Base-by-base conservation (phyloP, 2,329 filamentous ascomycete species). In the Colletotrichum chlorophyti region DNA sequence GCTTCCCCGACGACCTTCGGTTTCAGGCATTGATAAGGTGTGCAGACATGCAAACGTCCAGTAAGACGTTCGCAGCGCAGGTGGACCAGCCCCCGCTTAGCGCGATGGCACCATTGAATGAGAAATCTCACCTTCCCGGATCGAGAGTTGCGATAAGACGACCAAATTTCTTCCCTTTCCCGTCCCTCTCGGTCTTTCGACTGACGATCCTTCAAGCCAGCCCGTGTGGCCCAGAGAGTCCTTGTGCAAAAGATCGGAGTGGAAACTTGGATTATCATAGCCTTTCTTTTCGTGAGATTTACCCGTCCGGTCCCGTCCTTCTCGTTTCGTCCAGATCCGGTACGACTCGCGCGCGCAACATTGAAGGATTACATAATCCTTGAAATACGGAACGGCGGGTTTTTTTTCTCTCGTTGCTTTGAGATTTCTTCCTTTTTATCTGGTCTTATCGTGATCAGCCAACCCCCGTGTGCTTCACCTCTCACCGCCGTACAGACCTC, bases 101-200 rank as follows among this genome's bases (percentile, higher is more conserved):
- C 57, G 51, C 38, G 21, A 60, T 60, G 38, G 57, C 57, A 60
- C 27, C 57, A 57, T 60, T 38, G 19, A 60, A 57, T 57, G 38
- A 45, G 51, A 50, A 60, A 57, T 57, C 57, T 55, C 43, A 57
- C 57, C 57, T 60, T 57, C 32, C 45, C 27, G n/a, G 24, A 48
- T 42, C 35, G 29, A 38, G 57, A 34, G n/a, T 48, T 38, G 51
- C 57, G 57, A 60, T 57, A 60, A 60, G 57, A 40, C 26, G 42
- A 26, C 31, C 17, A 45, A 41, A 60, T 60, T 34, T 50, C 43
- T 54, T 55, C 11, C 38, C 15, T 23, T 29, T 29, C 17, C 27
- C 11, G 10, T 12, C 15, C 27, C 17, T 29, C 4, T 37, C 34
- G 26, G 21, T 27, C 24, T 34, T 35, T 24, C 29, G 43, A 31